Evolutionary conservation across 2,329 filamentous ascomycete species (phyloP).

Genomic region (Arachnomyces sp.): DNA sequence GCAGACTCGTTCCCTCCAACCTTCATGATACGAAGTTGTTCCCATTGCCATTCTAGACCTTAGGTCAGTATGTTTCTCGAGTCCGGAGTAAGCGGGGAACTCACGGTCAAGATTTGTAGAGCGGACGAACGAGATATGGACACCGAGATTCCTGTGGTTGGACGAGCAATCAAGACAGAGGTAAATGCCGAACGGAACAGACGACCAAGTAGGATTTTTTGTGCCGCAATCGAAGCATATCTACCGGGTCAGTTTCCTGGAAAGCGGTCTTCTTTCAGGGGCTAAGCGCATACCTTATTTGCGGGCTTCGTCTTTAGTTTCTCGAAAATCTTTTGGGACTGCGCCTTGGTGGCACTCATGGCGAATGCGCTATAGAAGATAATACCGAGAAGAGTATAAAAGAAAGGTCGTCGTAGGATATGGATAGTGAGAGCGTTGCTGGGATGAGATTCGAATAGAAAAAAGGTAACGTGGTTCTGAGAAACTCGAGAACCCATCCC

Average conservation of each 20-base stretch:
- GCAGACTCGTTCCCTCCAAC: constrained; percentile 96
- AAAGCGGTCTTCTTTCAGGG: constrained; percentile 14
- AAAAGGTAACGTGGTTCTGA: constrained; percentile 16
- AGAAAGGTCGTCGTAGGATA: constrained; percentile 1
- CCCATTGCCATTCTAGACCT: constrained; percentile 87
- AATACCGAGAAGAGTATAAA: constrained; percentile 6
- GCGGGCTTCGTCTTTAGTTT: constrained; percentile 90
- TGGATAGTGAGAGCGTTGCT: too few relatives aligned
- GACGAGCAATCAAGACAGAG: constrained; percentile 96
- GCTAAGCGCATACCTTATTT: constrained; percentile 66
- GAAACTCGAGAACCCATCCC: constrained; percentile 19
- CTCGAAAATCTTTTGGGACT: constrained; percentile 96
- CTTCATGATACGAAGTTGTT: constrained; percentile 95
- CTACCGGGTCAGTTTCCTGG: constrained; percentile 41
- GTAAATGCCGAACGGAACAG: constrained; percentile 94
- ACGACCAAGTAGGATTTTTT: constrained; percentile 98
- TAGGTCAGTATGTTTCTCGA: constrained; percentile 16
- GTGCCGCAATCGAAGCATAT: constrained; percentile 97
- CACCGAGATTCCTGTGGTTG: constrained; percentile 93
- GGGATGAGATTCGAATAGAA: constrained; percentile 6
- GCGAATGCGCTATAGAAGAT: constrained; percentile 14
- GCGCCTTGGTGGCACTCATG: constrained; percentile 76
- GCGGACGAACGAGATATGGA: constrained; percentile 97
- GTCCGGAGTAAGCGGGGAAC: constrained; percentile 31
- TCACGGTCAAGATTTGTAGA: constrained; percentile 97